Evolutionary conservation across 2,329 filamentous ascomycete genomes (phyloP), one percentile per base, ranked within the genome.

Genomic region (Fusarium nurragi): DNA sequence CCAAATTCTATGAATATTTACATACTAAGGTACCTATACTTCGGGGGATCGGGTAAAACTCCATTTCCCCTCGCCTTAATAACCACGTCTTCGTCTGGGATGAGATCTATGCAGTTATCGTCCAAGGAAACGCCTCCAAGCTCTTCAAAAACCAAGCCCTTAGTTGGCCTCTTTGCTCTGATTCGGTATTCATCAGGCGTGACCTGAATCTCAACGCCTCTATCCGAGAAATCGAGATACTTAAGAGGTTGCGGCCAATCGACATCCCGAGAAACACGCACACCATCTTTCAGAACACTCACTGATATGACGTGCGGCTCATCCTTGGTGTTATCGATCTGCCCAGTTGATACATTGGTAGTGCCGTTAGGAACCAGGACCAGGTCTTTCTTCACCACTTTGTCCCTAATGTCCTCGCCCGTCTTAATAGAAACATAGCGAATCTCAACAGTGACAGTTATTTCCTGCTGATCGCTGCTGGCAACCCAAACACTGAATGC

Each of bases 361-460:
- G 44, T 46, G 2, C 44, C 28, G 10, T 46, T 44, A 10, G 41
- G 41, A 44, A 22, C 13, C 13, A 44, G 16, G 9, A 26, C 11
- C 10, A 30, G 1, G 25, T 44, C 26, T 13, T 30, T 22, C 41
- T 30, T 30, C 1, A 30, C 18, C 14, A 44, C 14, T 21, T 34
- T 46, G 3, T 34, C 3, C 10, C n/a, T 25, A 2, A 46, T 18
- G 10, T 46, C 44, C 5, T 14, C 9, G n/a, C 44, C 44, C 14
- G 46, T 49, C 6, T 11, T 49, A 22, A 52, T 52, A 5, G 49
- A 52, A 9, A 52, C 30, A 22, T 21, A 52, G 3, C 49, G 49
- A 16, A 52, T 28, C 4, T 52, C 49, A 3, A 52, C 13, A 21
- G 28, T 47, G 18, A 52, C 49, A n/a, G 14, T 22, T 6, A 11